Evolutionary conservation across 495 filamentous ascomycete genomes (phyloP).

Genomic region (Penicillium silybi): DNA sequence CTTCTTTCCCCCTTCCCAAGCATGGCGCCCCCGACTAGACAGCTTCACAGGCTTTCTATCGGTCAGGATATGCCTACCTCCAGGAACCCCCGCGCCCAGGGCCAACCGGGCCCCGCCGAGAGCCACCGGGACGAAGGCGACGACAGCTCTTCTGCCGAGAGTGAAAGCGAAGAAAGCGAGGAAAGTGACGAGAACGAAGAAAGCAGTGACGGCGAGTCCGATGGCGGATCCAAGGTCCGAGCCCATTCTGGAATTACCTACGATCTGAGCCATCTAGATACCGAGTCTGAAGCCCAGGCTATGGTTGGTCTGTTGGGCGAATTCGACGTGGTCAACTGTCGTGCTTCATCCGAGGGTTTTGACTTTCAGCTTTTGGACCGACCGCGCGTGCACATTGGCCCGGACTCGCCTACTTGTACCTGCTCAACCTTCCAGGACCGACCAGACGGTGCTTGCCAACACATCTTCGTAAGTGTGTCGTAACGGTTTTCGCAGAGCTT

Average conservation of each 20-base stretch:
- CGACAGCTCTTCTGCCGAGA: slow-evolving; percentile 11
- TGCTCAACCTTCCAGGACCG: slow-evolving; percentile 31
- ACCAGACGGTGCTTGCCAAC: slow-evolving; percentile 38
- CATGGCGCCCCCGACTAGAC: slow-evolving; percentile 42
- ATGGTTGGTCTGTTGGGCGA: slow-evolving; percentile 33
- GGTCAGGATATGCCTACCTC: slow-evolving; percentile 29
- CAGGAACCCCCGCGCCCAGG: slow-evolving; percentile 18
- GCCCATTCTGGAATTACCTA: slow-evolving; percentile 42
- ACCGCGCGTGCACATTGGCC: slow-evolving; percentile 29
- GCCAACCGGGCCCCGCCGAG: slow-evolving; percentile 17
- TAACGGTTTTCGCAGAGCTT: not conserved
- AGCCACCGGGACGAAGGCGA: slow-evolving; percentile 11
- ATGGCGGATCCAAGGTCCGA: slow-evolving; percentile 22
- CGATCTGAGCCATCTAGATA: slow-evolving; percentile 34
- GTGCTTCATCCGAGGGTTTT: slow-evolving; percentile 27
- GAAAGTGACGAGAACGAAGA: slow-evolving; percentile 13
- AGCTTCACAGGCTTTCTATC: slow-evolving; percentile 40
- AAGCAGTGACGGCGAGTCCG: slow-evolving; percentile 15
- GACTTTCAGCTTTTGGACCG: slow-evolving; percentile 36
- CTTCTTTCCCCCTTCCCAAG: slow-evolving; percentile 8
- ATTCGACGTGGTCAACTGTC: slow-evolving; percentile 37
- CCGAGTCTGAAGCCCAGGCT: slow-evolving; percentile 32
- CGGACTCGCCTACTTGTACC: slow-evolving; percentile 32
- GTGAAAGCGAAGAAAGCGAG: slow-evolving; percentile 12
- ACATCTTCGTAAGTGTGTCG: slow-evolving; percentile 42